Evolutionary conservation across 495 filamentous ascomycete species (phyloP), one percentile per base, ranked within the genome.

Genomic region (Penicillium atrosanguineum): DNA sequence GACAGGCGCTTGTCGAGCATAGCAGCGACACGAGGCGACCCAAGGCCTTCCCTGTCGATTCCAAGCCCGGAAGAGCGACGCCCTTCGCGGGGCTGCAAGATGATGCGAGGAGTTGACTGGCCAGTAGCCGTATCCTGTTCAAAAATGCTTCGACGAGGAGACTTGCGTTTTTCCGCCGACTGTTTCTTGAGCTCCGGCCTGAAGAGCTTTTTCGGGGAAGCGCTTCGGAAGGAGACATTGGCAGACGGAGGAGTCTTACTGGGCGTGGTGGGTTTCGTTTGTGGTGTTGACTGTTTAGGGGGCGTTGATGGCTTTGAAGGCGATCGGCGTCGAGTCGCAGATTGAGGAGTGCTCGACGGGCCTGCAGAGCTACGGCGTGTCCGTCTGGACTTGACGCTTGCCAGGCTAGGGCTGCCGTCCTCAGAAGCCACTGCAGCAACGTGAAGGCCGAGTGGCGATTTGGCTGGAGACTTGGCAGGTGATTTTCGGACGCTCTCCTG

Each of bases 11-110:
- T 81, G 43, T 90, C 87, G 31, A 94, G 80, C 21, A 91, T 79
- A 20, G 82, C 86, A 14, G 87, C 80, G 31, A 95, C 82, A 15
- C 79, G 82, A 7, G 90, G 90, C 4, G 90, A 95, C 19, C 90
- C 90, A 46, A 94, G 80, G 5, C 89, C 89, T 56, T 82, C 74
- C 52, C 80, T 83, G 58, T 91, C 88, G 57, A 85, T 84, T 11
- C 89, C 90, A 52, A 92, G 64, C 4, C 89, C 90, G 6, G 87
- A 89, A 23, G 86, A 84, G 39, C 82, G 79, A n/a, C 74, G 69
- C 18, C 80, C 61, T 25, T 82, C 75, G 37, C 82, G 79, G 11
- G 88, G 88, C 4, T 83, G 87, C 19, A 89, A 62, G 18, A 88
- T 70, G 52, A 88, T 79, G 16, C 75, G 81, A 36, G 87, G 87